Conservation (phyloP, 148 eudicot genomes). For the Diospyros kaki region DNA sequence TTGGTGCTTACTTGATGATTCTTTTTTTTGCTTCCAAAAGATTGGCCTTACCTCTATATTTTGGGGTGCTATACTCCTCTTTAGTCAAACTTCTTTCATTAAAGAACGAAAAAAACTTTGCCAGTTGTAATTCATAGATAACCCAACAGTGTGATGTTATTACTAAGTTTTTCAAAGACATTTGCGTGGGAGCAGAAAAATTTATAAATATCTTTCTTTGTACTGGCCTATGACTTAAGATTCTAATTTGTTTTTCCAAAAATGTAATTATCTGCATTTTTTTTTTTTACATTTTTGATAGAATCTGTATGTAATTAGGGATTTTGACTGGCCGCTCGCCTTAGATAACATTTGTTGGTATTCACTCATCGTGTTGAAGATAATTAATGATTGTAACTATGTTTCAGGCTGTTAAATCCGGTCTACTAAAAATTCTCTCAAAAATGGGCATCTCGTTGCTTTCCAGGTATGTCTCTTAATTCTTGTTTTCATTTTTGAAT, state of each 20-base stretch:
- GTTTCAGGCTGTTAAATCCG: constrained; percentile 78
- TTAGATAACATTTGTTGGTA: neutral
- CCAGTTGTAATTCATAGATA: neutral
- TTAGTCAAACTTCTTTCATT: too few species aligned
- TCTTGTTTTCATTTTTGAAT: constrained; percentile 3
- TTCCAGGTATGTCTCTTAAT: constrained; percentile 62
- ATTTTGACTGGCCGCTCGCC: neutral
- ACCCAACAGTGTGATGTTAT: neutral
- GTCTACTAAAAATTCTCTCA: constrained; percentile 87
- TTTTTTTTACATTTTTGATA: neutral
- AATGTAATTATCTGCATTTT: neutral
- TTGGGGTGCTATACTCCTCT: neutral
- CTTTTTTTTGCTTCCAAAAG: neutral
- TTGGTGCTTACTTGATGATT: neutral
- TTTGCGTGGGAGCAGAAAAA: neutral
- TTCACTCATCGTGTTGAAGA: constrained; percentile 5
- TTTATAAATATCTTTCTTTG: too few species aligned
- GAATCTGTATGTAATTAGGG: neutral
- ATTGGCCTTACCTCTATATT: neutral
- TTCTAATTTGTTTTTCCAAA: neutral
- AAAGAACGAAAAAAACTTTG: too few species aligned
- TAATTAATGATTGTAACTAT: neutral
- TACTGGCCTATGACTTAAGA: too few species aligned
- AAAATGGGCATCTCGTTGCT: constrained; percentile 99
- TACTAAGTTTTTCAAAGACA: neutral